These are phyloP conservation scores for Cicer arietinum DNA, from an alignment of 306 rosid species.

Conservation along the genomic window DNA sequence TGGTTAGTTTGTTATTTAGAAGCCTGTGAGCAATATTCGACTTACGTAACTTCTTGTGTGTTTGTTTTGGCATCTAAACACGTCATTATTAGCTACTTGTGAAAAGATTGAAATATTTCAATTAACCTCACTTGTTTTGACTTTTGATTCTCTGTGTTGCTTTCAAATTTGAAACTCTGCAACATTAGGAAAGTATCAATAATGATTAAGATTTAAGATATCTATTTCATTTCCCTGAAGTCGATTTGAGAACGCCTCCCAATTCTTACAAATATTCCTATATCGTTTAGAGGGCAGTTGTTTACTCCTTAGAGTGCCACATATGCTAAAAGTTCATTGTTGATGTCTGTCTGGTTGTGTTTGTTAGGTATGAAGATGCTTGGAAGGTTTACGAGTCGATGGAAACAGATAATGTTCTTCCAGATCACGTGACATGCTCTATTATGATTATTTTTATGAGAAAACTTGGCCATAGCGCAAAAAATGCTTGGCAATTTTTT, in stretches of 20 bases:
- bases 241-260: not conserved
- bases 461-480: slow-evolving; percentile 75
- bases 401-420: slow-evolving; percentile 70
- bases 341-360: slow-evolving; percentile 35
- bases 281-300: not conserved
- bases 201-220: not conserved
- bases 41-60: not conserved
- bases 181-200: not conserved
- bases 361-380: slow-evolving; percentile 75
- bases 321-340: slow-evolving; percentile 28
- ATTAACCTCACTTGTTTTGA: slow-evolving; percentile 9
- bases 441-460: slow-evolving; percentile 75
- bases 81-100: slow-evolving; percentile 10
- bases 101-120: slow-evolving; percentile 27
- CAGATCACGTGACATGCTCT: slow-evolving; percentile 85
- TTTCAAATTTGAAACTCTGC: slow-evolving; percentile 10
- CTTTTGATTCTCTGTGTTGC: not conserved
- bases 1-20: slow-evolving; percentile 13
- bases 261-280: slow-evolving; percentile 14
- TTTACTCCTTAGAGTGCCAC: not conserved
- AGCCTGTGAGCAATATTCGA: slow-evolving; percentile 8
- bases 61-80: not conserved
- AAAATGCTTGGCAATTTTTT: slow-evolving; percentile 86
- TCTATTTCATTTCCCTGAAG: slow-evolving; percentile 28
- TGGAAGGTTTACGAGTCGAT: slow-evolving; percentile 70